A percentile compares a stretch with the other conserved stretches of the same genome.
Evolutionary conservation across 2,329 filamentous ascomycete genomes (phyloP).

Genomic region (Lachnellula subtilissima): DNA sequence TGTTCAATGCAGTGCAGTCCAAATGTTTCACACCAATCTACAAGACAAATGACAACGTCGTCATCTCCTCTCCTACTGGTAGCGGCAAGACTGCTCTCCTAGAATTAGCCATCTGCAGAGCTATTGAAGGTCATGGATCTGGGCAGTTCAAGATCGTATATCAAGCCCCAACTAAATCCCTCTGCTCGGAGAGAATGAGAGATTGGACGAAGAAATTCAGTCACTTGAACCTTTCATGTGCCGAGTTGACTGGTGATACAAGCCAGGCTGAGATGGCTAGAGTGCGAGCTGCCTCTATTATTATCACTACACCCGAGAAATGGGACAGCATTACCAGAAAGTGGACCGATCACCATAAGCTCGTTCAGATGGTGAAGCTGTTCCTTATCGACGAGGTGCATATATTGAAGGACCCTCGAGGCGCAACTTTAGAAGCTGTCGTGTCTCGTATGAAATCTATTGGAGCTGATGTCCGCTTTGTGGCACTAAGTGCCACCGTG

Average conservation of each 20-base stretch:
- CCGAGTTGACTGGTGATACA: conserved; percentile 79
- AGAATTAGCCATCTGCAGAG: conserved; percentile 74
- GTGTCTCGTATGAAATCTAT: conserved; percentile 85
- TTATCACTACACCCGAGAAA: conserved; percentile 84
- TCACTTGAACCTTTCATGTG: conserved; percentile 61
- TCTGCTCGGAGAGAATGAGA: conserved; percentile 70
- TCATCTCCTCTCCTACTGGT: conserved; percentile 76
- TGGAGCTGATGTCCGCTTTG: conserved; percentile 68
- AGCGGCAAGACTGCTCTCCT: conserved; percentile 81
- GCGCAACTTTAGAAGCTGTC: conserved; percentile 76
- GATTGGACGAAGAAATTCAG: conserved; percentile 77
- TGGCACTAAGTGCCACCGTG: conserved; percentile 78
- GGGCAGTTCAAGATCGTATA: conserved; percentile 77
- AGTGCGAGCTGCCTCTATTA: conserved; percentile 72
- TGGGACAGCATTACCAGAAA: conserved; percentile 88
- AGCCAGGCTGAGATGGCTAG: conserved; percentile 59
- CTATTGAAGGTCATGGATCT: conserved; percentile 52
- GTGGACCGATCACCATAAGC: conserved; percentile 73
- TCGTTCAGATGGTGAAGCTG: conserved; percentile 71
- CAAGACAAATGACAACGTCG: conserved; percentile 66
- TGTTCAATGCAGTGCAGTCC: conserved; percentile 81
- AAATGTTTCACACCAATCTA: conserved; percentile 69
- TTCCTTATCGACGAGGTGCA: conserved; percentile 88
- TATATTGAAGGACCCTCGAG: conserved; percentile 73
- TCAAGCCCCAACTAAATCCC: conserved; percentile 76